phyloP scores from a whole-genome alignment of 441 rosid genomes.

The Erysimum cheiri region DNA sequence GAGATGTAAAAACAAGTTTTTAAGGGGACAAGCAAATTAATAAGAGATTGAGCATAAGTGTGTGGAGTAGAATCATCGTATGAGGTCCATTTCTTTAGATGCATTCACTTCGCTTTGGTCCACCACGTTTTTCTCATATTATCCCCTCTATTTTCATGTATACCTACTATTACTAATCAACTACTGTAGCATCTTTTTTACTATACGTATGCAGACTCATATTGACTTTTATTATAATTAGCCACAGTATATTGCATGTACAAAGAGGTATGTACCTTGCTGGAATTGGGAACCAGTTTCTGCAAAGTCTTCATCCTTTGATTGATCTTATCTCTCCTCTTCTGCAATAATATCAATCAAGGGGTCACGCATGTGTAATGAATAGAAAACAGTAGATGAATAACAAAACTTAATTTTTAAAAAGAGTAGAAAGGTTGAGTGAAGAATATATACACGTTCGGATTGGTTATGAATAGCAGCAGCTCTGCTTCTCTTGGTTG shows the following conservation, averaged over 20 bases:
- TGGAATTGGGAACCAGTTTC: conserved; percentile 94
- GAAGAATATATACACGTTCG: conserved; percentile 66
- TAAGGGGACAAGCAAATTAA: conserved; percentile 11
- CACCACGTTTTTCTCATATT: conserved; percentile 24
- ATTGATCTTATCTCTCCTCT: conserved; percentile 93
- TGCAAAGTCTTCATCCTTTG: conserved; percentile 96
- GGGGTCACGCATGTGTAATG: conserved; percentile 8
- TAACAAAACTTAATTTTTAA: neutral
- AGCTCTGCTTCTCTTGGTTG: conserved; percentile 84
- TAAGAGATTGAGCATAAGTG: conserved; percentile 35
- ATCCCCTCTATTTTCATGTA: conserved; percentile 8
- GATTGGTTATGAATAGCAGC: conserved; percentile 98
- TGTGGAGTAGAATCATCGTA: conserved; percentile 48
- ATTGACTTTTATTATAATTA: neutral
- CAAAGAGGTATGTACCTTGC: conserved; percentile 65
- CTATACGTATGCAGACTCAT: neutral
- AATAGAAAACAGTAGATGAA: neutral
- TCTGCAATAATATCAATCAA: conserved; percentile 51
- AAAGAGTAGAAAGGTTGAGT: neutral
- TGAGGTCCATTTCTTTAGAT: conserved; percentile 42
- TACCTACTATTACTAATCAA: conserved; percentile 3
- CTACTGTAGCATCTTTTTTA: neutral
- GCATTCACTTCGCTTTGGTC: conserved; percentile 29
- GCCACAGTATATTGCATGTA: conserved; percentile 22
- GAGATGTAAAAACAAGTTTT: conserved; percentile 31